phyloP scores from a whole-genome alignment of 345 rosid genomes.

The Odontarrhena argentea region DNA sequence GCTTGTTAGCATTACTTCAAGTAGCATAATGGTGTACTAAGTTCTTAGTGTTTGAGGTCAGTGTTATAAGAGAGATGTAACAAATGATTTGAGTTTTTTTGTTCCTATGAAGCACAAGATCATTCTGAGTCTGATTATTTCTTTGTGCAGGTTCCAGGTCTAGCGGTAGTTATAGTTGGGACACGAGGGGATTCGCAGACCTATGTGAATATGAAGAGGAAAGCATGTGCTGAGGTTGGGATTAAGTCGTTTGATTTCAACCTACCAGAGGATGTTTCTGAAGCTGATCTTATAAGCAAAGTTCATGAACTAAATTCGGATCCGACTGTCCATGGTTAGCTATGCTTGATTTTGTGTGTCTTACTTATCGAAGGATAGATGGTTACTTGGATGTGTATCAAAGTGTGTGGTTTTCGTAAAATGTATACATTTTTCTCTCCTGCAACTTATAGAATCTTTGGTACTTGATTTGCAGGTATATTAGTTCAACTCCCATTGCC shows the following conservation, averaged over 20 bases:
- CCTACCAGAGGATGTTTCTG: conserved; percentile 74
- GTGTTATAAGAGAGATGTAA: conserved; percentile 12
- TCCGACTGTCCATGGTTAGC: conserved; percentile 75
- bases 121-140: neutral
- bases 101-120: neutral
- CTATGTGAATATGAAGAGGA: conserved; percentile 89
- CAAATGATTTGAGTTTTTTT: neutral
- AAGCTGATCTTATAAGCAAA: conserved; percentile 72
- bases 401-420: neutral
- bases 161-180: conserved; percentile 90
- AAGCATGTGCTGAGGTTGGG: conserved; percentile 93
- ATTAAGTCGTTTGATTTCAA: conserved; percentile 73
- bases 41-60: conserved; percentile 4
- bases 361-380: neutral
- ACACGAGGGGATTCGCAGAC: conserved; percentile 81
- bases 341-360: neutral
- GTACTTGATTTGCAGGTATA: conserved; percentile 57
- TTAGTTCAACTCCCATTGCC: conserved; percentile 93
- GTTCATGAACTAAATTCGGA: conserved; percentile 80
- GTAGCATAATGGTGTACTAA: neutral
- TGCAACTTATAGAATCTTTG: conserved; percentile 7
- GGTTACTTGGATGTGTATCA: neutral
- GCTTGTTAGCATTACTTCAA: neutral
- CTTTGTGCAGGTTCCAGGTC: conserved; percentile 73
- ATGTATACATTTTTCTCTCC: neutral